Evolutionary conservation across 2,329 filamentous ascomycete genomes (phyloP), one percentile per base, ranked within the genome.

Genomic region (Paecilomyces sp.): DNA sequence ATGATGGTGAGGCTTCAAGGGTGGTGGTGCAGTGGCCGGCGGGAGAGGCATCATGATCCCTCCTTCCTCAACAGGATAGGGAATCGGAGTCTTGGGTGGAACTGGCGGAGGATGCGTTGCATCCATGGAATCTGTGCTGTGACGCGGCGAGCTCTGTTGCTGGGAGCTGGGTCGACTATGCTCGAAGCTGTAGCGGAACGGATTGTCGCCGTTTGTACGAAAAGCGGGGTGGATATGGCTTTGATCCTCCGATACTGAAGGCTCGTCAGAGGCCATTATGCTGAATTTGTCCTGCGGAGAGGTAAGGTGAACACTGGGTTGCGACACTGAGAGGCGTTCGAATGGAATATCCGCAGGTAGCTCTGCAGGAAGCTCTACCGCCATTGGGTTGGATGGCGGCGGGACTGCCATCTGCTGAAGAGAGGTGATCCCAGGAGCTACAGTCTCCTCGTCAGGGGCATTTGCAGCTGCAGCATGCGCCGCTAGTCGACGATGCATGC

Each of bases 31-130:
- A 76, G 68, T 47, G n/a, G n/a, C 41, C 61, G 74, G 67, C 64
- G 77, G 68, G 62, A 69, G 70, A 15, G 69, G 72, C 70, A 75
- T 75, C 28, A 68, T 65, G 18, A 74, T 66, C 11, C 68, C 70
- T 8, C 69, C 68, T 15, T 63, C 59, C 62, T 68, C 54, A 57
- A 67, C 64, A 72, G 78, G 65, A 60, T 85, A 86, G 0, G 82
- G 84, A 3, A 92, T 81, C 0, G 89, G 89, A 1, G 88, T 91
- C 74, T 93, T 92, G 9, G 90, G 90, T 15, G 90, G 90, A 36
- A 91, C 70, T 0, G 89, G 89, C 5, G 90, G 90, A 3, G 89
- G 86, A 57, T 66, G 61, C 34, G 64, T 68, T 57, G 65, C 60
- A 62, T 62, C 58, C 63, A 64, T 59, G 54, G 68, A 66, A 5